These are phyloP conservation scores for Spongospora subterranea DNA, from an alignment of 208 protist species.

Conservation along the genomic window DNA sequence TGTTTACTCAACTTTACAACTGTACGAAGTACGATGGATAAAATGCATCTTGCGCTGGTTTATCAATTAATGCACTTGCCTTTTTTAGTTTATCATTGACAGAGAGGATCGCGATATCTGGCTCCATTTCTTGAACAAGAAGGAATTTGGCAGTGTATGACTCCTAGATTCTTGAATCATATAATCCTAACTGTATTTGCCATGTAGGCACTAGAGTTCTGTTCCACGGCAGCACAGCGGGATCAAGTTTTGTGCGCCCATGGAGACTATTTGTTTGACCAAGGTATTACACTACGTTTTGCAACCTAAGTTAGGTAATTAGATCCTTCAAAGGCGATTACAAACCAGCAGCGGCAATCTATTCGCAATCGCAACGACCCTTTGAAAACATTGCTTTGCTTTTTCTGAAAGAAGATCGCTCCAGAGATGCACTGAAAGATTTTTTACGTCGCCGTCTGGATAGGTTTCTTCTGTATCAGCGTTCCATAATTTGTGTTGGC, in stretches of 20 bases:
- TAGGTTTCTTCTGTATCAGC: background rate
- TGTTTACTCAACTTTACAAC: background rate
- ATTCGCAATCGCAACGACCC: constrained; percentile 14
- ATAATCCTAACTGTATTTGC: background rate
- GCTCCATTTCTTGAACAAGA: background rate
- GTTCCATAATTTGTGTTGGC: background rate
- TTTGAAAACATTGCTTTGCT: constrained; percentile 36
- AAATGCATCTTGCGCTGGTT: background rate
- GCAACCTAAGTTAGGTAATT: background rate
- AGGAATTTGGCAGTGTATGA: constrained; percentile 19
- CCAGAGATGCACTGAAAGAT: constrained; percentile 27
- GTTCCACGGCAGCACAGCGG: constrained; percentile 3
- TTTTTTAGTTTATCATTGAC: background rate
- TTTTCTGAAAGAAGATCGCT: background rate
- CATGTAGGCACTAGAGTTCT: constrained; percentile 42
- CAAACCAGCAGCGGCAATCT: constrained; percentile 45
- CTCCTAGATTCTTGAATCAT: background rate
- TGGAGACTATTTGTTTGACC: constrained; percentile 27
- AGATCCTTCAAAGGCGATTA: background rate
- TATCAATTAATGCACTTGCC: background rate
- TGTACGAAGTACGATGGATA: constrained; percentile 18
- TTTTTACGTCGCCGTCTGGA: constrained; percentile 40
- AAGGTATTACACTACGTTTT: background rate
- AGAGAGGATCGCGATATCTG: constrained; percentile 51
- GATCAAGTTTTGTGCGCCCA: constrained; percentile 16